These are phyloP conservation scores for Boletus subcaerulescens DNA, from an alignment of 768 basidiomycete species.

Conservation along the genomic window DNA sequence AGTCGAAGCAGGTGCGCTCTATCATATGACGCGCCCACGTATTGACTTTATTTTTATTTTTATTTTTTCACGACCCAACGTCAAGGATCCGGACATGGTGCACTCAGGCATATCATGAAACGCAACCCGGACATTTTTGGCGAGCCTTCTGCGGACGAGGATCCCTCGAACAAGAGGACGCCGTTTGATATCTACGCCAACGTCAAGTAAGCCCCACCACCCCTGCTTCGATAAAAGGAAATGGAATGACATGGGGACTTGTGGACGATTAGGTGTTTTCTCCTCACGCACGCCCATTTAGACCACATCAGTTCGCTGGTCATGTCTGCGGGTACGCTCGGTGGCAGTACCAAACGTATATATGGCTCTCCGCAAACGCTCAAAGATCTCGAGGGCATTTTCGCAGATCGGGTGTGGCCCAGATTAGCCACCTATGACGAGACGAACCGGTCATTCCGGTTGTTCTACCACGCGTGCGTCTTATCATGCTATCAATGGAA, in stretches of 20 bases:
- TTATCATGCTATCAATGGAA: background rate
- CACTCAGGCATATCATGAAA: conserved; percentile 59
- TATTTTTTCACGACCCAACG: background rate
- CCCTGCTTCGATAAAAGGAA: too few species aligned
- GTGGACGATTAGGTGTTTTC: conserved; percentile 58
- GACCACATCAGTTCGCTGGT: conserved; percentile 87
- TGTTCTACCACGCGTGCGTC: conserved; percentile 65
- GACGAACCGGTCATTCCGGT: conserved; percentile 53
- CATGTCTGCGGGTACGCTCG: conserved; percentile 75
- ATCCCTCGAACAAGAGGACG: conserved; percentile 14
- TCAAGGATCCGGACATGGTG: conserved; percentile 85
- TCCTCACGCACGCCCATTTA: conserved; percentile 86
- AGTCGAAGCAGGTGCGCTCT: conserved; percentile 74
- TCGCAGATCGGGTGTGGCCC: conserved; percentile 83
- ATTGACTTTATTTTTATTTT: too few species aligned
- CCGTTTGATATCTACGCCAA: conserved; percentile 30
- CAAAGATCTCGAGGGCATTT: conserved; percentile 65
- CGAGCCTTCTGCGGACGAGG: conserved; percentile 8
- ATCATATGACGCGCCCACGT: background rate
- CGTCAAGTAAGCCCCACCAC: conserved; percentile 28
- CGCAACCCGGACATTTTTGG: conserved; percentile 56
- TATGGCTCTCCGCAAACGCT: conserved; percentile 60
- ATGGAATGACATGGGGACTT: background rate
- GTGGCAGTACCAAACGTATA: conserved; percentile 60
- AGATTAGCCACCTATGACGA: conserved; percentile 75